A percentile compares a stretch with the other conserved stretches of the same genome.
Conservation (phyloP, 129 eudicot genomes). For the Deinandra increscens region DNA sequence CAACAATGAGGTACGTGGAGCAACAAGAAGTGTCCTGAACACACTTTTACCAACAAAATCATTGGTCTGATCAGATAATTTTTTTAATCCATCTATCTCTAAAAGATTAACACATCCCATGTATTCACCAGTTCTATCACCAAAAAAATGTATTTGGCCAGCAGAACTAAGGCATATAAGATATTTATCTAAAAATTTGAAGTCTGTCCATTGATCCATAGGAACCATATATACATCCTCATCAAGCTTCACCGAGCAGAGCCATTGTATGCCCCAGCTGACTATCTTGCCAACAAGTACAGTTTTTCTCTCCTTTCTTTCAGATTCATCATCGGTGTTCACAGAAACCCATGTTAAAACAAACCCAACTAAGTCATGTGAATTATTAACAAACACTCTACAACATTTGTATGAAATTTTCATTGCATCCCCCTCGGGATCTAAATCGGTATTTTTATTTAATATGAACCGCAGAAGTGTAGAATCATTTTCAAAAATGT, state of each 20-base stretch:
- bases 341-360: constrained; percentile 34
- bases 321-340: constrained; percentile 27
- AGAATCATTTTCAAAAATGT: constrained; percentile 49
- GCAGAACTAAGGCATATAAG: constrained; percentile 68
- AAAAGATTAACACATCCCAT: constrained; percentile 50
- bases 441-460: constrained; percentile 31
- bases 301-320: constrained; percentile 28
- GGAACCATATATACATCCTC: constrained; percentile 42
- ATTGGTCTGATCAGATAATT: constrained; percentile 15
- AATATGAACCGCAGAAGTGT: constrained; percentile 40
- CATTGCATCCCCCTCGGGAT: constrained; percentile 26
- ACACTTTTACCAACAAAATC: constrained; percentile 36
- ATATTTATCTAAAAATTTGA: constrained; percentile 57
- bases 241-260: constrained; percentile 66
- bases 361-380: constrained; percentile 70
- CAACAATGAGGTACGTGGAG: constrained; percentile 60
- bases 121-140: constrained; percentile 61
- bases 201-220: constrained; percentile 70
- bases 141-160: constrained; percentile 56
- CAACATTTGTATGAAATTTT: constrained; percentile 55
- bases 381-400: constrained; percentile 63
- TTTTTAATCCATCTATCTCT: constrained; percentile 34
- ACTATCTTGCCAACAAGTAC: constrained; percentile 60
- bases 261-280: constrained; percentile 76
- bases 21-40: constrained; percentile 62